Conservation (phyloP, 108 stramenopile genomes). For the Conticribra weissflogii region DNA sequence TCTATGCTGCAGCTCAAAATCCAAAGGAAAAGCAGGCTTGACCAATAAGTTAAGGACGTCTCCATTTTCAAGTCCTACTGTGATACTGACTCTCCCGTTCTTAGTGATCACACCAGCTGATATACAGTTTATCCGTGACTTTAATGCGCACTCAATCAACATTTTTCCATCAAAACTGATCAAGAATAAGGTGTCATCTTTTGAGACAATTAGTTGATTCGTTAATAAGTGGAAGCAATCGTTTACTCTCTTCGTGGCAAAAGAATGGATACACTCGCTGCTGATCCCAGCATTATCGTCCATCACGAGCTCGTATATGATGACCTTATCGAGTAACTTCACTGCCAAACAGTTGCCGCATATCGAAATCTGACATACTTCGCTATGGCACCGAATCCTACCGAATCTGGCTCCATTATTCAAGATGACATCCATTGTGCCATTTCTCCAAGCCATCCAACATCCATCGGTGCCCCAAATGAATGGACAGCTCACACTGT, state of each 20-base stretch:
- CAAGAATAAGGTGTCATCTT: not conserved
- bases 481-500: not conserved
- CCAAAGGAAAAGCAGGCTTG: constrained; percentile 65
- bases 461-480: not conserved
- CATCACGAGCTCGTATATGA: not conserved
- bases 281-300: not conserved
- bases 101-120: not conserved
- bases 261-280: not conserved
- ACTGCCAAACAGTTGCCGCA: not conserved
- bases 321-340: not conserved
- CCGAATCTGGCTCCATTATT: constrained; percentile 44
- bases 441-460: constrained; percentile 7
- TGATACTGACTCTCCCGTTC: constrained; percentile 36
- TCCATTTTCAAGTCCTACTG: constrained; percentile 61
- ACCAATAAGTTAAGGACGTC: constrained; percentile 50
- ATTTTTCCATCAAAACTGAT: not conserved
- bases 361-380: not conserved
- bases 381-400: not conserved
- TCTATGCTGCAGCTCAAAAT: constrained; percentile 27
- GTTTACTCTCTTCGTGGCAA: not conserved
- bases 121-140: not conserved
- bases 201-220: not conserved
- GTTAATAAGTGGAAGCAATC: not conserved
- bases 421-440: constrained; percentile 15
- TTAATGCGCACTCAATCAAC: not conserved